Base-by-base conservation (phyloP, 2,329 filamentous ascomycete genomes). In the Cladosporium sp. region DNA sequence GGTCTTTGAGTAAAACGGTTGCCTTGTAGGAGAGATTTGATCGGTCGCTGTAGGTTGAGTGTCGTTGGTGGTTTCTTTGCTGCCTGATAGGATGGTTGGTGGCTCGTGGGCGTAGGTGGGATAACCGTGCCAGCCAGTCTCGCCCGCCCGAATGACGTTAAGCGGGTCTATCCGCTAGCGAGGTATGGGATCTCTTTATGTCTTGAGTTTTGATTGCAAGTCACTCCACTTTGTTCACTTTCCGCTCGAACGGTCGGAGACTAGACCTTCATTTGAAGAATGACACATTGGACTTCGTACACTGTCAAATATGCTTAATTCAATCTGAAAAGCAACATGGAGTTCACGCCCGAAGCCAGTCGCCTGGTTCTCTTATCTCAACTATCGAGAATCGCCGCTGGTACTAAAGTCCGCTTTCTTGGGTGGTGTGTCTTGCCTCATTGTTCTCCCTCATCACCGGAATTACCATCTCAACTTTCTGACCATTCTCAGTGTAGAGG, bases 331-430 rank as follows among this genome's bases (percentile, higher is more conserved):
- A n/a, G n/a, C n/a, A n/a, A n/a, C 3, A 43, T 51, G 40, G 41
- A 51, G 7, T 39, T 7, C 34, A 17, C 57, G 7, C 86, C 88
- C 22, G 71, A 81, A 27, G 80, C 89, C 12, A 71, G 69, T 42
- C 68, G 59, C 29, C 66, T 77, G 8, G 82, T 84, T 53, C 64
- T 75, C 36, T 61, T 77, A 27, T 66, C 65, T 9, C 70, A 76
- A 47, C 58, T 77, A n/a, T 71, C 72, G 2, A 39, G 39, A 4
- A 47, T 61, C 18, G 47, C 50, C 15, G 54, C 65, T 3, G 80
- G 80, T n/a, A 80, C 83, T n/a, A 97, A 97, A 72, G 85, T 96
- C 54, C 85, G 92, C 54, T 95, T 97, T 68, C 71, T 97, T 44
- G 91, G 89, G 69, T 96, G 91, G 92, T 96, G 78, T 72, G 83